Base-by-base conservation (phyloP, 176 grass and related monocot genomes). In the Alloteropsis semialata region DNA sequence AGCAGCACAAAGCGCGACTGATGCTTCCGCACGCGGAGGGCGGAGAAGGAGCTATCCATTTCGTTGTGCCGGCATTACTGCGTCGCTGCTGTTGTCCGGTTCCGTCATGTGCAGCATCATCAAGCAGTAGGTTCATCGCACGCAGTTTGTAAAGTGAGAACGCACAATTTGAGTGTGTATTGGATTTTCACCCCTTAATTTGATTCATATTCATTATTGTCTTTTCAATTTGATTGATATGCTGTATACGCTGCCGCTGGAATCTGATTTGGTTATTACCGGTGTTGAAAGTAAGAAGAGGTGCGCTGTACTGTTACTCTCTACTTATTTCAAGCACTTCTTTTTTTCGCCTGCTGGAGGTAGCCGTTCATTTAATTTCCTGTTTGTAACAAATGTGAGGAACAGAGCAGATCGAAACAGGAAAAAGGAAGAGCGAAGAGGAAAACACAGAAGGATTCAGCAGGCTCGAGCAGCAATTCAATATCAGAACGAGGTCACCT, bases 1-100 rank as follows among this genome's bases (percentile, higher is more conserved):
- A 79, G 30, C 13, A 11, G 77, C 29, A 37, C 59, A 3, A 79
- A 66, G 77, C 62, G 44, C 21, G 77, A 79, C 13, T 79, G 77
- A 79, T 65, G 21, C 12, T 10, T 65, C 14, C 1, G 14, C 43
- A n/a, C n/a, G n/a, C n/a, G n/a, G n/a, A n/a, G n/a, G n/a, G n/a
- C n/a, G n/a, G n/a, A n/a, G n/a, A n/a, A n/a, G 2, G 3, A 65
- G 44, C n/a, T 5, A 33, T 48, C 59, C 59, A 7, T 78, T 65
- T 63, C 25, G 13, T 79, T 65, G 42, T 49, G 41, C 28, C 17
- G 42, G 3, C 30, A 32, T 79, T 32, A 22, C 41, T 2, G 32
- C 34, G 34, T 36, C 5, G 5, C 4, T 27, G 19, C 48, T 21
- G 11, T 62, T 62, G 11, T 17, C 19, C 54, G 1, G 17, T 43